These are phyloP conservation scores for Endocalyx cinctus DNA, from an alignment of 2,329 filamentous ascomycete genomes.

Conservation along the genomic window DNA sequence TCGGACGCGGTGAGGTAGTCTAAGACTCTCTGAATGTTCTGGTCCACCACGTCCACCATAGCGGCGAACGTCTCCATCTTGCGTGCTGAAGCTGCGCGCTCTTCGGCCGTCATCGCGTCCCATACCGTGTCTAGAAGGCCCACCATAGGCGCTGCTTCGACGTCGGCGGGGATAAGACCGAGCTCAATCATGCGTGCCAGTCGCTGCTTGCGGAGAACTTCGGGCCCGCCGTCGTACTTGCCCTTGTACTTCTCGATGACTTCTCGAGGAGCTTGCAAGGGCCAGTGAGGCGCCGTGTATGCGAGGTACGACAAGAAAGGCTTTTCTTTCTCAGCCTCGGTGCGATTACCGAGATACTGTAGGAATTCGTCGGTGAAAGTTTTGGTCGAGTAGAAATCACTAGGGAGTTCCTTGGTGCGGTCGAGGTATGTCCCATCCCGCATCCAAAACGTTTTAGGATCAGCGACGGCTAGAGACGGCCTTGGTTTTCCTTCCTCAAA, in stretches of 20 bases:
- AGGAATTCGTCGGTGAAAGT: conserved; percentile 36
- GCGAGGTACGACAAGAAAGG: conserved; percentile 46
- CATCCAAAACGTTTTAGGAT: conserved; percentile 19
- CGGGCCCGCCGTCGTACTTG: conserved; percentile 45
- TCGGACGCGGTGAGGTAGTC: conserved; percentile 40
- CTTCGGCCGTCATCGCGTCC: conserved; percentile 12
- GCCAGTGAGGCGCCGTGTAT: conserved; percentile 50
- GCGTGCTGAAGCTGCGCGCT: conserved; percentile 9
- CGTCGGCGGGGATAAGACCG: conserved; percentile 31
- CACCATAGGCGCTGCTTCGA: conserved; percentile 11
- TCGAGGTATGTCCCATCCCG: conserved; percentile 2
- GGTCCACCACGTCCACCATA: conserved; percentile 50
- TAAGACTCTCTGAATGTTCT: conserved; percentile 45
- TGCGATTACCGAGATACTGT: conserved; percentile 17
- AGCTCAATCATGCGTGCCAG: conserved; percentile 26
- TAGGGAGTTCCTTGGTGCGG: conserved; percentile 1
- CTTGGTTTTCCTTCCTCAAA: conserved; percentile 9
- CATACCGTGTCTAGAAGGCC: conserved; percentile 4
- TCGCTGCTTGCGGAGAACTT: conserved; percentile 38
- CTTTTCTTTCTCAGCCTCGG: conserved; percentile 29
- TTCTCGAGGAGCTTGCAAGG: conserved; percentile 43
- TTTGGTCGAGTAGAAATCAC: conserved; percentile 25
- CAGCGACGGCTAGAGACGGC: conserved; percentile 11
- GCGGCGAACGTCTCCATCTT: conserved; percentile 42
- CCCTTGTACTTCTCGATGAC: conserved; percentile 43